These are phyloP conservation scores for Epichloe scottii DNA, from an alignment of 2,329 filamentous ascomycete genomes.

Conservation along the genomic window DNA sequence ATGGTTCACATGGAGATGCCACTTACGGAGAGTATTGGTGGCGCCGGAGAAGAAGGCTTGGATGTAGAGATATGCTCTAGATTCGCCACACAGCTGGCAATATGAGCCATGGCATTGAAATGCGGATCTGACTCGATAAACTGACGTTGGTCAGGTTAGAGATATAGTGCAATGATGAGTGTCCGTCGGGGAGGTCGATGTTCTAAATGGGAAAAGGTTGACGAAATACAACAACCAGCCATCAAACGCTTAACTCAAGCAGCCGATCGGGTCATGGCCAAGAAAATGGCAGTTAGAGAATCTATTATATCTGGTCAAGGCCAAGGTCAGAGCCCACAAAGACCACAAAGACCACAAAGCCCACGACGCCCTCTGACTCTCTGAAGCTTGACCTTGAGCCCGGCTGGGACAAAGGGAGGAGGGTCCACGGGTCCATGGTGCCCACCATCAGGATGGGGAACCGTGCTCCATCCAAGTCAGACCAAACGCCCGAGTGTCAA, in stretches of 20 bases:
- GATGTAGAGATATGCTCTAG: conserved; percentile 38
- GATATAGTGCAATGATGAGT: no score
- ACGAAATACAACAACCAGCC: not conserved
- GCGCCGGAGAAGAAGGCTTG: conserved; percentile 33
- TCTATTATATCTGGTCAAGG: not conserved
- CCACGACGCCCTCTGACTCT: not conserved
- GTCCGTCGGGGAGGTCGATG: no score
- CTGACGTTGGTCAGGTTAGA: not conserved
- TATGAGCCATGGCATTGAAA: conserved; percentile 41
- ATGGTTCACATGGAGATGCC: not conserved
- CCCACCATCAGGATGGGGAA: conserved; percentile 3
- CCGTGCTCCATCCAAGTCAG: conserved; percentile 4
- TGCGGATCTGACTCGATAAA: not conserved
- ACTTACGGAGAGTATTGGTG: conserved; percentile 32
- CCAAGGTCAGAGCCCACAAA: not conserved
- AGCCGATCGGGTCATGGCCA: not conserved
- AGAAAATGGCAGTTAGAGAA: not conserved
- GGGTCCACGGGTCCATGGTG: conserved; percentile 3
- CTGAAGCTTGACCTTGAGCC: conserved; percentile 1
- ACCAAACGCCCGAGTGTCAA: conserved; percentile 6
- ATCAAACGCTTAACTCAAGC: not conserved
- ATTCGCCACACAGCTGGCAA: conserved; percentile 45
- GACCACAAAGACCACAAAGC: not conserved
- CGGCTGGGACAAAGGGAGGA: conserved; percentile 1
- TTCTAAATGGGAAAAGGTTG: not conserved